A percentile compares a stretch with the other conserved stretches of the same genome.
Conservation (phyloP, 208 protist species). For the Kentomonas sorsogonicus region DNA sequence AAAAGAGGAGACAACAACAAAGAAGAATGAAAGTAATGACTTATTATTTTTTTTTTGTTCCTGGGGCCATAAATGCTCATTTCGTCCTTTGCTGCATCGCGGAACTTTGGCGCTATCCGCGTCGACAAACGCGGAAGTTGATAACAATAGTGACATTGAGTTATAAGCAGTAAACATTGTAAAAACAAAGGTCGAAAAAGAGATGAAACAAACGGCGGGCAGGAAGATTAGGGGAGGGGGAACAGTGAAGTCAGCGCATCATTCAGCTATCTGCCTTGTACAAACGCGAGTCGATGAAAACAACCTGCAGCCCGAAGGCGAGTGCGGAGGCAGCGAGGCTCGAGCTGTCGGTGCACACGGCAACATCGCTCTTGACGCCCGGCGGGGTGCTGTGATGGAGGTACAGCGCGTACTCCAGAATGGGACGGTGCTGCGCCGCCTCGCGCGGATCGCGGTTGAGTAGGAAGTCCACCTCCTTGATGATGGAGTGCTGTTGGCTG, state of each 20-base stretch:
- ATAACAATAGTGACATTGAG: neutral
- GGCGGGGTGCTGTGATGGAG: slow-evolving; percentile 20
- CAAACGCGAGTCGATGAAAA: slow-evolving; percentile 28
- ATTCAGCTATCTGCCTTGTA: neutral
- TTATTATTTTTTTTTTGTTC: neutral
- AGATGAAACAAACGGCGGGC: neutral
- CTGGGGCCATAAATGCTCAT: too few species aligned
- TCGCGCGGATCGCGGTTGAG: slow-evolving; percentile 44
- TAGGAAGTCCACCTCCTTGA: slow-evolving; percentile 27
- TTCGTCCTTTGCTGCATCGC: too few species aligned
- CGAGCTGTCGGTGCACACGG: slow-evolving; percentile 64
- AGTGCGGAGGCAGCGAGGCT: slow-evolving; percentile 62
- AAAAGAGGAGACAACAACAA: neutral
- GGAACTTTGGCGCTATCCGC: too few species aligned
- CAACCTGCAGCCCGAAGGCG: slow-evolving; percentile 49
- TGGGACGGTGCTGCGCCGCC: slow-evolving; percentile 25
- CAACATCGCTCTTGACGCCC: too few species aligned
- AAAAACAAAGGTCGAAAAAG: too few species aligned
- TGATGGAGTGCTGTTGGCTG: neutral
- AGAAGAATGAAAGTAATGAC: neutral
- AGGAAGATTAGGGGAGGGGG: neutral
- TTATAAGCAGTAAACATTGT: too few species aligned
- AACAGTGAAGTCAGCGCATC: neutral
- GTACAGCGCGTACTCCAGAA: slow-evolving; percentile 45
- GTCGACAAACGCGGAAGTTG: too few species aligned